Evolutionary conservation across 768 basidiomycete genomes (phyloP).

Genomic region (Leucogyrophana mollusca): DNA sequence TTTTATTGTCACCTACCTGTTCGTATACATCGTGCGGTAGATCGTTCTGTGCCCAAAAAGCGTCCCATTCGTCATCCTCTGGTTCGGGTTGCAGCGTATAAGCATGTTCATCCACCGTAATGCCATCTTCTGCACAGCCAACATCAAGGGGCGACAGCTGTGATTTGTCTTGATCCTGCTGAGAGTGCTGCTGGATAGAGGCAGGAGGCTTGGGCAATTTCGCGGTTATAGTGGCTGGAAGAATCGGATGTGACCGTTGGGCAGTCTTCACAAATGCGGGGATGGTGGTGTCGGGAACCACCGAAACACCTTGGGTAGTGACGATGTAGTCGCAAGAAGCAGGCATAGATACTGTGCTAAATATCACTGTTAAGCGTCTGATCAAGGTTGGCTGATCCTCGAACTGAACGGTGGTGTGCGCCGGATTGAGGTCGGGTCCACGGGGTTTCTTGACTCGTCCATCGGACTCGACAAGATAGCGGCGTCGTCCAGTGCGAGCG

Average conservation of each 20-base stretch:
- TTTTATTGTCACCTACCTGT: no score
- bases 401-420: constrained; percentile 11
- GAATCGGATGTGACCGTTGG: no score
- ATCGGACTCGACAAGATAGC: constrained; percentile 45
- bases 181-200: not conserved
- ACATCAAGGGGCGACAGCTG: constrained; percentile 36
- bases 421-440: constrained; percentile 7
- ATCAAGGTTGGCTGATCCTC: constrained; percentile 53
- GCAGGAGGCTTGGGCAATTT: no score
- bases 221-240: no score
- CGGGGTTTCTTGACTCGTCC: constrained; percentile 22
- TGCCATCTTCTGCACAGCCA: constrained; percentile 29
- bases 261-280: constrained; percentile 1
- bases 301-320: constrained; percentile 53
- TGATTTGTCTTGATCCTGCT: not conserved
- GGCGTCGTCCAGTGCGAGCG: constrained; percentile 68
- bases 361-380: constrained; percentile 74
- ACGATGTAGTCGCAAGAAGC: constrained; percentile 77
- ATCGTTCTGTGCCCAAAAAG: constrained; percentile 41
- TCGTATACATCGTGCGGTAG: constrained; percentile 38
- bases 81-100: constrained; percentile 24
- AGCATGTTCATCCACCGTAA: constrained; percentile 12
- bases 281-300: constrained; percentile 23
- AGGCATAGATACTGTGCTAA: constrained; percentile 61
- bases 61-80: constrained; percentile 48